Percentiles rank a stretch among this genome's conserved stretches.
Evolutionary conservation across 257 asterid genomes (phyloP).

Genomic region (Ajuga chamaepitys): DNA sequence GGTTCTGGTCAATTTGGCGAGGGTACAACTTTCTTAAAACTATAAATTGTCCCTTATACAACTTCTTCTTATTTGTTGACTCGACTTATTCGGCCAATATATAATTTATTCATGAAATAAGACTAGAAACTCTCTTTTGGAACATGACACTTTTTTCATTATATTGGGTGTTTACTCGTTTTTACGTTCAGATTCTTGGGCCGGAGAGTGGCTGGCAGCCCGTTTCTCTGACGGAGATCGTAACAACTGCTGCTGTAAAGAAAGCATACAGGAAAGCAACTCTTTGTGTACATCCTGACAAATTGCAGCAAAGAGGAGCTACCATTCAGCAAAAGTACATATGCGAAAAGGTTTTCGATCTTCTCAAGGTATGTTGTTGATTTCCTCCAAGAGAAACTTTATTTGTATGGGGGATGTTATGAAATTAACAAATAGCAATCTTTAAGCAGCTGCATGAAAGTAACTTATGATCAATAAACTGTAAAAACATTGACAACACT

Average conservation of each 20-base stretch:
- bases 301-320: conserved; percentile 88
- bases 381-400: background rate
- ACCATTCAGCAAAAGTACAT: conserved; percentile 74
- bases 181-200: conserved; percentile 64
- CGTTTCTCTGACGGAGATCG: conserved; percentile 58
- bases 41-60: too few relatives aligned
- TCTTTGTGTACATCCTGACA: conserved; percentile 88
- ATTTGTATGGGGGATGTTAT: background rate
- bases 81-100: too few relatives aligned
- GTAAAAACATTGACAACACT: too few relatives aligned
- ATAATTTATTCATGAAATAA: too few relatives aligned
- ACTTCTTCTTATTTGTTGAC: too few relatives aligned
- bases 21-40: too few relatives aligned
- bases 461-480: background rate
- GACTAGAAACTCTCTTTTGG: too few relatives aligned
- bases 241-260: conserved; percentile 68
- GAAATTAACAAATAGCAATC: background rate
- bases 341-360: conserved; percentile 88
- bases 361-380: conserved; percentile 58
- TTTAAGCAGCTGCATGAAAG: background rate
- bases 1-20: too few relatives aligned
- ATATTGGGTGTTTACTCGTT: background rate
- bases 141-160: too few relatives aligned
- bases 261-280: conserved; percentile 90
- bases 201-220: conserved; percentile 85